These are phyloP conservation scores for Halteria grandinella DNA, from an alignment of 73 alveolate genomes.

Conservation along the genomic window DNA sequence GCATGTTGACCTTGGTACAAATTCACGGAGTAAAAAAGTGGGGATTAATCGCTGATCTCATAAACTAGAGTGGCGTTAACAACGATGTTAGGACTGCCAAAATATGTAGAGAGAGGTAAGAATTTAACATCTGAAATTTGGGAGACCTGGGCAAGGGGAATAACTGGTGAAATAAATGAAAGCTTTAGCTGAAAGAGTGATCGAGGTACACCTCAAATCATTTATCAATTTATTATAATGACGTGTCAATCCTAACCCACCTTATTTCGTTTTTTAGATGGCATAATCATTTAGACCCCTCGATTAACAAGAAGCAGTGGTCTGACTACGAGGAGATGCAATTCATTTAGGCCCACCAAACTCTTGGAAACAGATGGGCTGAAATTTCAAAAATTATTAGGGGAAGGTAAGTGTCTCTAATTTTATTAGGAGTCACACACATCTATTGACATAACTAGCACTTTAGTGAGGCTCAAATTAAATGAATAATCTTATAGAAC, in stretches of 20 bases:
- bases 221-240: too few relatives aligned
- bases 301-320: slow-evolving; percentile 93
- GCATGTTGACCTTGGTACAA: not conserved
- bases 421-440: too few relatives aligned
- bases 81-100: slow-evolving; percentile 82
- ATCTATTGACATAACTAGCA: too few relatives aligned
- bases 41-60: slow-evolving; percentile 17
- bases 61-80: slow-evolving; percentile 3
- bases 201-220: too few relatives aligned
- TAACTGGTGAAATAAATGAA: too few relatives aligned
- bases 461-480: too few relatives aligned
- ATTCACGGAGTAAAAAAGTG: slow-evolving; percentile 22
- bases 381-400: slow-evolving; percentile 85
- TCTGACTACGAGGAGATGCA: slow-evolving; percentile 94
- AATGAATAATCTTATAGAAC: slow-evolving; percentile 2
- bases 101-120: slow-evolving; percentile 92
- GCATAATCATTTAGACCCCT: slow-evolving; percentile 97
- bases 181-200: too few relatives aligned
- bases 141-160: too few relatives aligned
- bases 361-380: slow-evolving; percentile 94
- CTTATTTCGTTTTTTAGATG: slow-evolving; percentile 82
- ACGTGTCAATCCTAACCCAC: too few relatives aligned
- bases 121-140: too few relatives aligned
- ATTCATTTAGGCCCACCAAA: slow-evolving; percentile 88
- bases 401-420: slow-evolving; percentile 80